phyloP scores from a whole-genome alignment of 176 grass and related monocot genomes.

The Secale cereale region DNA sequence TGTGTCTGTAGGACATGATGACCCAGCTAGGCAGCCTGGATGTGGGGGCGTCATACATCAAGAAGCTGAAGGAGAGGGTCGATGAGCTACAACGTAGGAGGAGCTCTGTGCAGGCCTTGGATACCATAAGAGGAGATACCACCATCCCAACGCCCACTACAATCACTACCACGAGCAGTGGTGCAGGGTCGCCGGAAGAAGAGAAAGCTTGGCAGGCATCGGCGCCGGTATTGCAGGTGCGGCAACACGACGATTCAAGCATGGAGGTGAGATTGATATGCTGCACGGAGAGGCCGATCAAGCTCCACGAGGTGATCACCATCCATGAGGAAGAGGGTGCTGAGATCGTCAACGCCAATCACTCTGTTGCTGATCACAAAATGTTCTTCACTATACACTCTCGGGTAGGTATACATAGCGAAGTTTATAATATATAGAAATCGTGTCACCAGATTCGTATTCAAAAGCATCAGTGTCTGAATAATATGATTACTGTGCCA shows the following conservation, averaged over 20 bases:
- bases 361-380: conserved; percentile 20
- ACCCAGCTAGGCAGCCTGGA: conserved; percentile 53
- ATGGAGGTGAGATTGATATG: conserved; percentile 55
- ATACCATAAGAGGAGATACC: background rate
- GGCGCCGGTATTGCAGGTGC: conserved; percentile 39
- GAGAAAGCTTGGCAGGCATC: background rate
- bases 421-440: too few relatives aligned
- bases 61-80: conserved; percentile 51
- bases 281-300: conserved; percentile 17
- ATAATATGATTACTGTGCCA: too few relatives aligned
- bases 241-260: conserved; percentile 29
- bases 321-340: conserved; percentile 73
- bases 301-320: conserved; percentile 47
- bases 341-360: conserved; percentile 39
- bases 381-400: conserved; percentile 54
- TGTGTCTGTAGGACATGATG: conserved; percentile 21
- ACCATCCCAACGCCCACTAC: background rate
- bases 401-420: conserved; percentile 24
- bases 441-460: too few relatives aligned
- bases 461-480: too few relatives aligned
- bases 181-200: background rate
- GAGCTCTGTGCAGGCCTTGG: background rate
- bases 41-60: conserved; percentile 46
- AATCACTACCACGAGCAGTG: background rate
- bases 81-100: conserved; percentile 35